Evolutionary conservation across 2,329 filamentous ascomycete genomes (phyloP), one percentile per base, ranked within the genome.

Genomic region (Penicillium griseofulvum): DNA sequence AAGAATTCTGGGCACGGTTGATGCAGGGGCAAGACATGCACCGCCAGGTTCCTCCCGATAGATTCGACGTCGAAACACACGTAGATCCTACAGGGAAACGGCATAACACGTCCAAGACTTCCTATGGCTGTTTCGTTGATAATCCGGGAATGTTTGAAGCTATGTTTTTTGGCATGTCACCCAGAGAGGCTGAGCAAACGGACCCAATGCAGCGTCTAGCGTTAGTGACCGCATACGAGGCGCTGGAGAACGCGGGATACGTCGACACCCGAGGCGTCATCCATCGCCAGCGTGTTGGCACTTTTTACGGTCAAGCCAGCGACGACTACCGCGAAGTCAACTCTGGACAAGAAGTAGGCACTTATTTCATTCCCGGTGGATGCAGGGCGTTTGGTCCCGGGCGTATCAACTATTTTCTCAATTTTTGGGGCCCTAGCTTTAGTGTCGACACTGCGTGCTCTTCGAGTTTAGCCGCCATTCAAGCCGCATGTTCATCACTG

Each of bases 181-280:
- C 88, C 9, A 83, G 87, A 64, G 88, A 91, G 73, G 89, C 88
- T 16, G 16, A 83, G 52, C 87, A 91, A 69, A 90, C 87, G 2
- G 89, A 91, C 69, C 89, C 89, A 0, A 89, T 89, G 83, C 88
- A 90, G 69, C 82, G 89, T 65, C 79, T 91, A 61, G 86, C 87
- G 4, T 74, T 92, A 36, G 83, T 86, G 14, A 90, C 88, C 2
- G 88, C 87, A 1, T 91, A 90, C 66, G 88, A 91, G 68, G 1
- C 52, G 9, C 77, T 92, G 39, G 89, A 93, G 70, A 88, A 88
- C 84, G 85, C 87, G 33, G 89, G 89, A 1, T 88, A 89, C 66
- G 85, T 90, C 28, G 28, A 29, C 28, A 19, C 84, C 86, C 0
- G 87, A 89, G 72, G 78, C 86, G 42, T 89, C 86, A 0, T 10